These are phyloP conservation scores for Lactifluus subvellereus DNA, from an alignment of 768 basidiomycete genomes.

Conservation along the genomic window DNA sequence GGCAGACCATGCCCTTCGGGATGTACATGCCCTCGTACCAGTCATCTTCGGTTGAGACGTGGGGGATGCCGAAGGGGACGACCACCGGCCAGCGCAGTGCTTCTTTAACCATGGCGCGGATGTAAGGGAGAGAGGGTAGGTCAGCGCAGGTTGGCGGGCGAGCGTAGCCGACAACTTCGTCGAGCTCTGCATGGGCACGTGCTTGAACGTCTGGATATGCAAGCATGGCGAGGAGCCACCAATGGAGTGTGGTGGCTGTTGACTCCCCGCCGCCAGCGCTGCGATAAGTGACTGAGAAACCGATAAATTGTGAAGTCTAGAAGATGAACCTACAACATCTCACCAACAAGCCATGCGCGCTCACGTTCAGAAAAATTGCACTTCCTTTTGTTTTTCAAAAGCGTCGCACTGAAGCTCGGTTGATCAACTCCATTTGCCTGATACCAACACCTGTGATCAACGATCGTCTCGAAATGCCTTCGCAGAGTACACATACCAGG, in stretches of 20 bases:
- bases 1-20: constrained; percentile 11
- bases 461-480: background rate
- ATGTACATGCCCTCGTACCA: constrained; percentile 19
- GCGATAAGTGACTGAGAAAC: too few relatives aligned
- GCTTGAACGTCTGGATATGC: constrained; percentile 34
- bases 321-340: constrained; percentile 15
- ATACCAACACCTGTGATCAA: background rate
- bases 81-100: background rate
- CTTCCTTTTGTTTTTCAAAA: constrained; percentile 6
- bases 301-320: too few relatives aligned
- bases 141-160: constrained; percentile 36
- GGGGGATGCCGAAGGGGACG: constrained; percentile 24
- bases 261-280: background rate
- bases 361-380: constrained; percentile 9
- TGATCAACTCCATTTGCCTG: constrained; percentile 4
- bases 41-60: constrained; percentile 4
- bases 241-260: constrained; percentile 25
- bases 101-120: constrained; percentile 23
- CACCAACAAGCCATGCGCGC: constrained; percentile 18
- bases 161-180: constrained; percentile 31
- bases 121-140: constrained; percentile 32
- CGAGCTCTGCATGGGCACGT: constrained; percentile 40
- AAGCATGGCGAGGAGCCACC: constrained; percentile 39
- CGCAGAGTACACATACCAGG: background rate
- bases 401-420: constrained; percentile 1